phyloP scores from a whole-genome alignment of 1,139 yeast genomes.

The Pneumocystis sp. region DNA sequence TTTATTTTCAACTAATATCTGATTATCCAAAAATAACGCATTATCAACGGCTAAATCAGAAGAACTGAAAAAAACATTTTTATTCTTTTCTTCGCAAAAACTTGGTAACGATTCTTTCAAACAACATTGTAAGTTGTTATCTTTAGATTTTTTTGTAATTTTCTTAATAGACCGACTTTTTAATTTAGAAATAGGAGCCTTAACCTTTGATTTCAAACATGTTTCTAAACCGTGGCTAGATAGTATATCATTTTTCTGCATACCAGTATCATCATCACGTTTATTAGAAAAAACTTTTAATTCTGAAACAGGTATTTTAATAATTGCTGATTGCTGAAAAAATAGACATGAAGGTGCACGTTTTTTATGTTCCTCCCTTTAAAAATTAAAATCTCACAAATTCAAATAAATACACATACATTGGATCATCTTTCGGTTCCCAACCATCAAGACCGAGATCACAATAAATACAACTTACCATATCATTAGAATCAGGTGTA shows the following conservation, averaged over 20 bases:
- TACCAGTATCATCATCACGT: conserved; percentile 3
- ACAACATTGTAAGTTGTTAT: background rate
- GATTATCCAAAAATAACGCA: background rate
- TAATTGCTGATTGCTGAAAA: conserved; percentile 18
- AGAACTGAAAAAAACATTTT: background rate
- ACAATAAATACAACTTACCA: conserved; percentile 61
- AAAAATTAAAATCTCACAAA: background rate
- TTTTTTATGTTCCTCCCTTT: conserved; percentile 22
- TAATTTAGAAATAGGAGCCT: background rate
- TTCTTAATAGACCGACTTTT: background rate
- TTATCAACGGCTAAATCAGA: background rate
- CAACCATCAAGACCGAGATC: conserved; percentile 54
- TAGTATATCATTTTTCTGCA: background rate
- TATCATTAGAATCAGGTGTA: conserved; percentile 41
- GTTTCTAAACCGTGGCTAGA: conserved; percentile 3
- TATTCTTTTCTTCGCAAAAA: background rate
- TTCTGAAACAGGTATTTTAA: conserved; percentile 1
- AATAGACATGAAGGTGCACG: conserved; percentile 40
- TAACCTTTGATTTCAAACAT: background rate
- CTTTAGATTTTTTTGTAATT: background rate
- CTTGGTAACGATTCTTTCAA: background rate
- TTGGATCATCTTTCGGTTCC: conserved; percentile 55
- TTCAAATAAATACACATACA: conserved; percentile 31
- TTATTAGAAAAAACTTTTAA: conserved; percentile 9
- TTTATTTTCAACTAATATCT: background rate